Evolutionary conservation across 2,329 filamentous ascomycete species (phyloP).

Genomic region (Trichoderma harzianum): DNA sequence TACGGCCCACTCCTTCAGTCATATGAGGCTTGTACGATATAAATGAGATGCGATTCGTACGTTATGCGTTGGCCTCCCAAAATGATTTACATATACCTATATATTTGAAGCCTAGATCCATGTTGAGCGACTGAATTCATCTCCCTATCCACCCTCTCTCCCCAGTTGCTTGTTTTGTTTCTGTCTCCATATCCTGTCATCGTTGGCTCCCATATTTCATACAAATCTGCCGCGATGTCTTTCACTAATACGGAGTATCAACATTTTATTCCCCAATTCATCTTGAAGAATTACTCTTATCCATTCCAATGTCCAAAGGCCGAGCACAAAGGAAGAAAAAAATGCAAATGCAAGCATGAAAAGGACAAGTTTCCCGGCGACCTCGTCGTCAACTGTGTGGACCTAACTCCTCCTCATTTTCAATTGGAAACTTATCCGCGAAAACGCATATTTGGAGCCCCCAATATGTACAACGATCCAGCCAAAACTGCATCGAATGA

Average conservation of each 20-base stretch:
- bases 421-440: not conserved
- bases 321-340: not conserved
- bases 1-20: not conserved
- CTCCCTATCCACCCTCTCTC: not conserved
- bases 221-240: not conserved
- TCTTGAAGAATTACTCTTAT: not conserved
- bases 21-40: not conserved
- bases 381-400: not conserved
- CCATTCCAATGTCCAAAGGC: not conserved
- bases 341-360: not conserved
- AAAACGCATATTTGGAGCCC: not conserved
- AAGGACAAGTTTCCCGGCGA: not conserved
- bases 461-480: not conserved
- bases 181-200: too few species aligned
- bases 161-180: not conserved
- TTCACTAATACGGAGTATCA: not conserved
- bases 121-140: not conserved
- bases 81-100: not conserved
- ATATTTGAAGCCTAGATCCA: not conserved
- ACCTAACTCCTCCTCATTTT: not conserved
- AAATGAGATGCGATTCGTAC: not conserved
- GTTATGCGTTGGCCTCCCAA: not conserved
- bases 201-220: too few species aligned
- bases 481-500: fast-evolving
- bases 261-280: not conserved